Percentiles rank a stretch among this genome's conserved stretches.
phyloP scores from a whole-genome alignment of 129 eudicot species.

The Escallonia rubra region DNA sequence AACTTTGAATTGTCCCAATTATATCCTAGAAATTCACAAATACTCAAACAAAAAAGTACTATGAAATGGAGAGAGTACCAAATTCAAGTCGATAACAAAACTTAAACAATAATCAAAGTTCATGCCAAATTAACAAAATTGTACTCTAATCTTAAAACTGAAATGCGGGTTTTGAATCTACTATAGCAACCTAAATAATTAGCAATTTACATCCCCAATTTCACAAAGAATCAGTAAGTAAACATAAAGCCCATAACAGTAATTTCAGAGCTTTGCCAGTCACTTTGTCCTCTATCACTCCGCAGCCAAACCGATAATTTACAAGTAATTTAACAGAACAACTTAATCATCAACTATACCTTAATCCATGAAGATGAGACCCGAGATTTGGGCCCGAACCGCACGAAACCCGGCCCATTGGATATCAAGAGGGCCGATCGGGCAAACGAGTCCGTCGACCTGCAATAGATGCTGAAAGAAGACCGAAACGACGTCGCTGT shows the following conservation, averaged over 20 bases:
- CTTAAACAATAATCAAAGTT: too few species aligned
- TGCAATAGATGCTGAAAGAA: slow-evolving; percentile 27
- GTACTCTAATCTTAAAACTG: too few species aligned
- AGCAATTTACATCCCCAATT: not conserved
- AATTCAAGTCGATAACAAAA: too few species aligned
- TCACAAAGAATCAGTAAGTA: not conserved
- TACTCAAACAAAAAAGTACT: too few species aligned
- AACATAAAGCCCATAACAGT: not conserved
- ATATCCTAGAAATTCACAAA: too few species aligned
- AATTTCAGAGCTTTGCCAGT: too few species aligned
- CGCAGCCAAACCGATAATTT: not conserved
- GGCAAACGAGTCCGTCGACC: slow-evolving; percentile 18
- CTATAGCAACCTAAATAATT: not conserved
- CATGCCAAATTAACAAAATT: too few species aligned
- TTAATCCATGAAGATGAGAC: slow-evolving; percentile 23
- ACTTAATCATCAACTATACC: slow-evolving; percentile 17
- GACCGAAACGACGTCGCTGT: slow-evolving; percentile 60
- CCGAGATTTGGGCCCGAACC: slow-evolving; percentile 24
- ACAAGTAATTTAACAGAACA: not conserved
- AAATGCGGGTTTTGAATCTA: too few species aligned
- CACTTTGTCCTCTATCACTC: not conserved
- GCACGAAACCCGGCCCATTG: slow-evolving; percentile 15
- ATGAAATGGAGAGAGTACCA: too few species aligned
- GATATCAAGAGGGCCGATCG: slow-evolving; percentile 8
- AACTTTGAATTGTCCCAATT: too few species aligned